These are phyloP conservation scores for Annona cherimola DNA, from an alignment of 164 flowering plant species.

Conservation along the genomic window DNA sequence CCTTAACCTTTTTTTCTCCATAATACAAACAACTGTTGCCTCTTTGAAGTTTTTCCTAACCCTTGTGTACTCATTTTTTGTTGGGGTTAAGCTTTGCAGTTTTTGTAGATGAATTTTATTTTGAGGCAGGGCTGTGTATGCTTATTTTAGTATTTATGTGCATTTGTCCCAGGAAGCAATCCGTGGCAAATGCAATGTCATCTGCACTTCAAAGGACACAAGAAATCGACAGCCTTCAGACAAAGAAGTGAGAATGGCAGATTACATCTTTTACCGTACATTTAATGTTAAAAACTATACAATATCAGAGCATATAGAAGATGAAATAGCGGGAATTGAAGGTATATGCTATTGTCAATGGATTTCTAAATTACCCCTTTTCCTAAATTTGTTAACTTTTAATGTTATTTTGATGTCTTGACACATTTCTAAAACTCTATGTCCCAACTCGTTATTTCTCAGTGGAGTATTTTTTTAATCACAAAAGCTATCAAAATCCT, in stretches of 20 bases:
- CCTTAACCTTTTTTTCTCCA: too few species aligned
- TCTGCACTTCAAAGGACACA: slow-evolving; percentile 69
- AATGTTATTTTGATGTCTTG: not conserved
- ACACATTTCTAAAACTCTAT: not conserved
- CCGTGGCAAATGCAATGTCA: slow-evolving; percentile 77
- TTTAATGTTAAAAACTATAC: slow-evolving; percentile 53
- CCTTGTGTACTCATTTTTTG: too few species aligned
- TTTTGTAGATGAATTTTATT: too few species aligned
- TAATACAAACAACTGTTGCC: too few species aligned
- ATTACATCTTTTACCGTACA: slow-evolving; percentile 59
- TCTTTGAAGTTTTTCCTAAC: too few species aligned
- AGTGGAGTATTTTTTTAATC: slow-evolving; percentile 35
- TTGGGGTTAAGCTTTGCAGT: too few species aligned
- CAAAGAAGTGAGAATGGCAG: slow-evolving; percentile 53
- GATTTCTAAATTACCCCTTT: too few species aligned
- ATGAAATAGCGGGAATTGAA: slow-evolving; percentile 50
- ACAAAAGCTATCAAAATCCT: slow-evolving; percentile 15
- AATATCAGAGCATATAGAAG: slow-evolving; percentile 49
- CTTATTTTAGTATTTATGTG: not conserved
- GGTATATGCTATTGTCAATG: slow-evolving; percentile 28
- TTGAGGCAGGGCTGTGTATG: not conserved
- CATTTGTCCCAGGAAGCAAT: slow-evolving; percentile 55
- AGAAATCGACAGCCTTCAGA: slow-evolving; percentile 73
- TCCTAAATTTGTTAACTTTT: too few species aligned
- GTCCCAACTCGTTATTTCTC: not conserved